A percentile compares a stretch with the other conserved stretches of the same genome.
These are phyloP conservation scores for Circinella umbellata DNA, from an alignment of 371 early-diverging fungal genomes.

Conservation along the genomic window DNA sequence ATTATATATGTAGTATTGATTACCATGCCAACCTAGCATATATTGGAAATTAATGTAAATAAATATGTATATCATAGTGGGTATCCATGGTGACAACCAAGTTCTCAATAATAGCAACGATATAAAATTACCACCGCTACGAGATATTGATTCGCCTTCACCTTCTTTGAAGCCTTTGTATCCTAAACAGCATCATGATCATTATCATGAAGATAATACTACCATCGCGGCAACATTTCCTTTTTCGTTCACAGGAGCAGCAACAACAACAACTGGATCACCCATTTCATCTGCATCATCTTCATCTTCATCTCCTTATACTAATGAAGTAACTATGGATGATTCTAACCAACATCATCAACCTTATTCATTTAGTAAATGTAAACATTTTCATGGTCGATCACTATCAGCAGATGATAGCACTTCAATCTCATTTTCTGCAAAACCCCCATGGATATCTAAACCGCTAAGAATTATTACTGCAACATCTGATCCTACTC, in stretches of 20 bases:
- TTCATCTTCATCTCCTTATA: background rate
- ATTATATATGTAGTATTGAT: too few species aligned
- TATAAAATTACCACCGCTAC: background rate
- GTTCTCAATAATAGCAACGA: background rate
- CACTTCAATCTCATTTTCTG: background rate
- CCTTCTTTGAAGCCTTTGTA: background rate
- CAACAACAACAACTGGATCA: background rate
- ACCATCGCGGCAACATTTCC: too few species aligned
- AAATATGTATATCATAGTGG: too few species aligned
- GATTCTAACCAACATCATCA: background rate
- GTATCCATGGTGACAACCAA: background rate
- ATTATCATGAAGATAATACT: background rate
- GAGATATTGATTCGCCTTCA: background rate
- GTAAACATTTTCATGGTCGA: conserved; percentile 5
- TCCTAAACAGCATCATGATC: background rate
- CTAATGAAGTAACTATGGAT: background rate
- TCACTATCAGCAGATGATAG: background rate
- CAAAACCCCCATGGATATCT: background rate
- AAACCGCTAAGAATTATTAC: background rate
- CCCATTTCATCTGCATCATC: background rate
- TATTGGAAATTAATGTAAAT: too few species aligned
- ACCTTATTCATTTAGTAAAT: background rate
- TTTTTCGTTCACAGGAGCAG: background rate
- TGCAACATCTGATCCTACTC: background rate
- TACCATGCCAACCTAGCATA: too few species aligned